These are phyloP conservation scores for Plasmodium gonderi DNA, from an alignment of 169 alveolate genomes.

Conservation along the genomic window DNA sequence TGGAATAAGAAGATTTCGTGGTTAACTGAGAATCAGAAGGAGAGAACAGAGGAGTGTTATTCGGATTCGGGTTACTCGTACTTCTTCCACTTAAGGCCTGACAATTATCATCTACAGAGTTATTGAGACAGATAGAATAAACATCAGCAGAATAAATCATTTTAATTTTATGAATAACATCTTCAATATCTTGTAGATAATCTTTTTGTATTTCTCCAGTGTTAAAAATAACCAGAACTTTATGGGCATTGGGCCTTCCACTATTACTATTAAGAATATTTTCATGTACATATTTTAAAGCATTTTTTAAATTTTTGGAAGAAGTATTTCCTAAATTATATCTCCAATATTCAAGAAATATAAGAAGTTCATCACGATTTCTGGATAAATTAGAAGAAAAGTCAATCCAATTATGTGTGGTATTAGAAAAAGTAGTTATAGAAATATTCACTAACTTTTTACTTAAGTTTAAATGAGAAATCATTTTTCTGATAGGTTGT, in stretches of 20 bases:
- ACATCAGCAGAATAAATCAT: neutral
- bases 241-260: constrained; percentile 41
- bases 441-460: constrained; percentile 36
- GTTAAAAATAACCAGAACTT: constrained; percentile 24
- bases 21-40: neutral
- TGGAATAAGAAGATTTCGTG: neutral
- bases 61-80: too few species aligned
- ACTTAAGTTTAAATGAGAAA: constrained; percentile 26
- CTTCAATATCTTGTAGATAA: neutral
- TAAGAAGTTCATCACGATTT: constrained; percentile 17
- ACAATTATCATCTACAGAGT: neutral
- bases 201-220: neutral
- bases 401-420: constrained; percentile 9
- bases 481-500: constrained; percentile 13
- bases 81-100: neutral
- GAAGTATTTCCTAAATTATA: constrained; percentile 45
- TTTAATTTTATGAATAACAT: neutral
- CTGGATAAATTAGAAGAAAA: constrained; percentile 9
- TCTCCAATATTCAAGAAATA: constrained; percentile 15
- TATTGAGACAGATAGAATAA: constrained; percentile 29
- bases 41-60: too few species aligned
- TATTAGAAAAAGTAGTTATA: constrained; percentile 14
- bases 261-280: constrained; percentile 10
- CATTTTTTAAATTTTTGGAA: constrained; percentile 9
- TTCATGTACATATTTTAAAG: constrained; percentile 4